Evolutionary conservation across 169 alveolate species (phyloP).

Genomic region (Eimeria maxima): DNA sequence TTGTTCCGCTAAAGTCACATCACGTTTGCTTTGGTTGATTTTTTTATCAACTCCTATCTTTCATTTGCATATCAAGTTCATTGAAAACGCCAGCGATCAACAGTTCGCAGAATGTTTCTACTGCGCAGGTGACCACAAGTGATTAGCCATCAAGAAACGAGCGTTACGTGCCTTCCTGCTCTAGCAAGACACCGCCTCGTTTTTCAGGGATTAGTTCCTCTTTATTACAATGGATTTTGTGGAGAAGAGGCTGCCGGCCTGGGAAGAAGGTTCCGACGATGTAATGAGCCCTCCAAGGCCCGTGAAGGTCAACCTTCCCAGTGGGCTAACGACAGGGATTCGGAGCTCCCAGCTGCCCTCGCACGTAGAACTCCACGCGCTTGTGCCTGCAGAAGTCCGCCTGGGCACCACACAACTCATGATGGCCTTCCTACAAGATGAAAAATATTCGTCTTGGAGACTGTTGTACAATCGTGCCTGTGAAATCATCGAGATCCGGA

Average conservation of each 20-base stretch:
- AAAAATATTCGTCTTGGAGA: slow-evolving; percentile 15
- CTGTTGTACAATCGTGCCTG: neutral
- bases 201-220: neutral
- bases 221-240: neutral
- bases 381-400: slow-evolving; percentile 36
- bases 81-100: neutral
- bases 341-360: slow-evolving; percentile 42
- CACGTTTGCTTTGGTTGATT: neutral
- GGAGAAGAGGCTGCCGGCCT: slow-evolving; percentile 5
- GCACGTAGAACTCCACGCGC: slow-evolving; percentile 7
- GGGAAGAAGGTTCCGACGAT: neutral
- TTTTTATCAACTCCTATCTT: neutral
- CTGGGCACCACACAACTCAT: slow-evolving; percentile 40
- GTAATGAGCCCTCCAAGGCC: neutral
- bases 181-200: neutral
- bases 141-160: neutral
- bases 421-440: slow-evolving; percentile 5
- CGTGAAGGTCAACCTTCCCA: neutral
- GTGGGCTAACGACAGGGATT: slow-evolving; percentile 38
- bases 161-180: neutral
- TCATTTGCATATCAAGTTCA: neutral
- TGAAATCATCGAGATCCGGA: slow-evolving; percentile 29
- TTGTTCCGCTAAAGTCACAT: neutral
- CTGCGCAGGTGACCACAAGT: slow-evolving; percentile 8
- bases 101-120: neutral